These are phyloP conservation scores for Misopates orontium DNA, from an alignment of 257 asterid species.

Conservation along the genomic window DNA sequence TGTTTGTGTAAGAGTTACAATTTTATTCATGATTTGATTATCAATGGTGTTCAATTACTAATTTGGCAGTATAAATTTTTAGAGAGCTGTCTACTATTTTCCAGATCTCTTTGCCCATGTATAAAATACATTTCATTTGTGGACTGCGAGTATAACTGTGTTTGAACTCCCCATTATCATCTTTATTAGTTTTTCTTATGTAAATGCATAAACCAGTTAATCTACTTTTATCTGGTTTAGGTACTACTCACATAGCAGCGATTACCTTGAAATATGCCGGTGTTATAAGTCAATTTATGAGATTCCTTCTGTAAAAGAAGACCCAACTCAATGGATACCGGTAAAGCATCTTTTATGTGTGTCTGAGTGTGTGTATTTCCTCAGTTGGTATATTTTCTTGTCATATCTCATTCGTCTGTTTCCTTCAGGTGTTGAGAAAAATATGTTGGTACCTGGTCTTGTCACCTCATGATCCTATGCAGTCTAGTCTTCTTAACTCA, in stretches of 20 bases:
- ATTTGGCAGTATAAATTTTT: too few relatives aligned
- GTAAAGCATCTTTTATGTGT: slow-evolving; percentile 37
- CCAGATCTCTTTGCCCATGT: too few relatives aligned
- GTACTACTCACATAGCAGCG: slow-evolving; percentile 76
- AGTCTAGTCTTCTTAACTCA: slow-evolving; percentile 91
- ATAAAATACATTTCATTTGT: too few relatives aligned
- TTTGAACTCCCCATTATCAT: background rate
- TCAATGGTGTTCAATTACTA: too few relatives aligned
- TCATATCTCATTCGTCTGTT: slow-evolving; percentile 4
- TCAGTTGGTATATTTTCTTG: background rate
- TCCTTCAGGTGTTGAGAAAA: slow-evolving; percentile 79
- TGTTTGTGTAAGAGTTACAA: too few relatives aligned
- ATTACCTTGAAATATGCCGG: slow-evolving; percentile 97
- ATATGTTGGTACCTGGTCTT: slow-evolving; percentile 93
- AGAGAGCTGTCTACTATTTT: too few relatives aligned
- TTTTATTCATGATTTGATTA: too few relatives aligned
- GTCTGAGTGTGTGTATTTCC: background rate
- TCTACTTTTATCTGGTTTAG: slow-evolving; percentile 39
- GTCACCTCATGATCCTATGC: slow-evolving; percentile 95
- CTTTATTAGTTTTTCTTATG: background rate
- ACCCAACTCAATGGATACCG: slow-evolving; percentile 82
- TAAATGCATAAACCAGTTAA: slow-evolving; percentile 8
- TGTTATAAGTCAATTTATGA: slow-evolving; percentile 93
- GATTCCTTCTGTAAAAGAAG: slow-evolving; percentile 87
- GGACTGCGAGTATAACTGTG: too few relatives aligned